These are phyloP conservation scores for Shiraia bambusicola DNA, from an alignment of 2,329 filamentous ascomycete genomes.

Conservation along the genomic window DNA sequence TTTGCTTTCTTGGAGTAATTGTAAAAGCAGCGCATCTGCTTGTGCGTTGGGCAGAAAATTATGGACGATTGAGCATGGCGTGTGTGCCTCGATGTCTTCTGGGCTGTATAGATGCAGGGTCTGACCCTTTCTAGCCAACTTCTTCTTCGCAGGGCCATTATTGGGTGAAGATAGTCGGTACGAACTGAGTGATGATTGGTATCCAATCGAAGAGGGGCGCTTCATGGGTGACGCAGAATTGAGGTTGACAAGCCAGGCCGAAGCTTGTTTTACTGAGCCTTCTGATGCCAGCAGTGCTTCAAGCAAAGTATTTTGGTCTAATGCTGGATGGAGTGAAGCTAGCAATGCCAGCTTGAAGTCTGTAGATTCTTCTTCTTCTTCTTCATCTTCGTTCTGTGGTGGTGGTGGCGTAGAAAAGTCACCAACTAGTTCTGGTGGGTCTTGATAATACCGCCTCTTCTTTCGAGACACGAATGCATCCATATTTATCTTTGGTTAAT, in stretches of 20 bases:
- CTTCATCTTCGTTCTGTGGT: conserved; percentile 1
- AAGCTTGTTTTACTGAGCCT: conserved; percentile 70
- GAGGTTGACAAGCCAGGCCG: conserved; percentile 54
- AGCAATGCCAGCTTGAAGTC: conserved; percentile 87
- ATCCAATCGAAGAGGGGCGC: conserved; percentile 35
- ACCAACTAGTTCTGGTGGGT: too few species aligned
- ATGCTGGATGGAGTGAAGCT: conserved; percentile 69
- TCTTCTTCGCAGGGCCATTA: conserved; percentile 30
- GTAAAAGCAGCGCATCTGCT: conserved; percentile 72
- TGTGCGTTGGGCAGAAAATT: conserved; percentile 76
- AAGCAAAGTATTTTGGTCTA: conserved; percentile 68
- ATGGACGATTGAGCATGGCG: conserved; percentile 88
- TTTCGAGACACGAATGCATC: conserved; percentile 45
- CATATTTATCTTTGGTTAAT: conserved; percentile 30
- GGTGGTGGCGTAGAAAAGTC: background rate
- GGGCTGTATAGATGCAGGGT: conserved; percentile 84
- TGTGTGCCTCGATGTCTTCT: conserved; percentile 75
- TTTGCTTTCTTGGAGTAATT: conserved; percentile 72
- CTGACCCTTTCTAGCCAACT: conserved; percentile 72
- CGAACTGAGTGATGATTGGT: conserved; percentile 47
- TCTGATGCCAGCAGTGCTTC: conserved; percentile 77
- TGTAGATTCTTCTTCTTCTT: conserved; percentile 70
- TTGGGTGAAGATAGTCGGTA: conserved; percentile 20
- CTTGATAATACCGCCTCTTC: conserved; percentile 36
- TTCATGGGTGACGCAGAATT: conserved; percentile 38